Evolutionary conservation across 371 early-diverging fungal genomes (phyloP).

Genomic region (Rhizopus stolonifer): DNA sequence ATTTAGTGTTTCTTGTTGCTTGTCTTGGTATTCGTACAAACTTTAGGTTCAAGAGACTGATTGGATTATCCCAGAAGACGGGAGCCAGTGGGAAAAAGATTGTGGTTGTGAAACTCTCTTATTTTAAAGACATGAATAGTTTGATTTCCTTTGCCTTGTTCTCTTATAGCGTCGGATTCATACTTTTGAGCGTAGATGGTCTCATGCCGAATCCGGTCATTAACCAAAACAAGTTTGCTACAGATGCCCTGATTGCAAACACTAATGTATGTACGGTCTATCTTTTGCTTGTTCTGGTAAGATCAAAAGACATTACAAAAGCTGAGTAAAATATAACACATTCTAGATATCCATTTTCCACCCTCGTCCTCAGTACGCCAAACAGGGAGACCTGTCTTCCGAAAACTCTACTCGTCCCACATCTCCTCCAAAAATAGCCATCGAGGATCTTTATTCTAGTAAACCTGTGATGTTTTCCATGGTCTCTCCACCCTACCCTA

Average conservation of each 20-base stretch:
- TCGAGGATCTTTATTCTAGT: conserved; percentile 40
- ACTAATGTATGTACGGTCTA: conserved; percentile 30
- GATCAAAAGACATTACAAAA: conserved; percentile 5
- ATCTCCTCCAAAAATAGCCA: conserved; percentile 15
- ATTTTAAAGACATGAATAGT: conserved; percentile 51
- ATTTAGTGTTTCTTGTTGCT: conserved; percentile 21
- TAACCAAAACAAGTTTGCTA: conserved; percentile 43
- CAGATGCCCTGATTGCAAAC: conserved; percentile 42
- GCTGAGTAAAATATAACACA: background rate
- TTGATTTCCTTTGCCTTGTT: conserved; percentile 30
- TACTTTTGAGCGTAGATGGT: conserved; percentile 48
- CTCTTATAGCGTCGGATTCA: conserved; percentile 29
- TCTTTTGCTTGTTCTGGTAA: conserved; percentile 25
- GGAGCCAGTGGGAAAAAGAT: conserved; percentile 6
- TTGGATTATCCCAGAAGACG: conserved; percentile 19
- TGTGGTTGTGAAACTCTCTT: conserved; percentile 18
- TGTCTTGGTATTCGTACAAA: conserved; percentile 36
- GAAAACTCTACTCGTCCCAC: background rate
- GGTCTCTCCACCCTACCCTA: conserved; percentile 6
- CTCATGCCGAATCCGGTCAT: conserved; percentile 28
- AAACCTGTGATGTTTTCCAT: conserved; percentile 43
- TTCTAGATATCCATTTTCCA: conserved; percentile 44
- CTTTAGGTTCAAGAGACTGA: conserved; percentile 31
- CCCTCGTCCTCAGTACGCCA: conserved; percentile 33
- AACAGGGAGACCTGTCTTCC: background rate